Evolutionary conservation across 192 early-diverging fungal genomes (phyloP).

Genomic region (Coemansia sp.): DNA sequence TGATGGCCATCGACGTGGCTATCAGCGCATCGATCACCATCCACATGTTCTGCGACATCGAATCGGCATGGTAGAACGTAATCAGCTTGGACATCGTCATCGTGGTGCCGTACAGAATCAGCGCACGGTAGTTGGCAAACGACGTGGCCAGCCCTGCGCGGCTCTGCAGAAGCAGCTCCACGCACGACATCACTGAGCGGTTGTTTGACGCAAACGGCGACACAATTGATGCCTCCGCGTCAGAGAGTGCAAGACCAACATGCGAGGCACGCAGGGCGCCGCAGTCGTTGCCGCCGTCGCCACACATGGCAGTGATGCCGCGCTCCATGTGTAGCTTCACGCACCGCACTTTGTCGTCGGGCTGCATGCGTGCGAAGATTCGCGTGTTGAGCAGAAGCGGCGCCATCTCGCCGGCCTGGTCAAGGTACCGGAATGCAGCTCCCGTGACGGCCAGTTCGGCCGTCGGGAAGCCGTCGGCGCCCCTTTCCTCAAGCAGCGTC

Average conservation of each 20-base stretch:
- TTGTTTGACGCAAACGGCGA: slow-evolving; percentile 72
- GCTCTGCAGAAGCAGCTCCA: slow-evolving; percentile 51
- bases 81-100: slow-evolving; percentile 64
- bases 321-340: slow-evolving; percentile 74
- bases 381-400: slow-evolving; percentile 66
- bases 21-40: slow-evolving; percentile 70
- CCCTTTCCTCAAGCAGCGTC: slow-evolving; percentile 12
- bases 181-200: slow-evolving; percentile 68
- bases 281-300: slow-evolving; percentile 85
- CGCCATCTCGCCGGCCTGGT: slow-evolving; percentile 48
- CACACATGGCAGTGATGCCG: slow-evolving; percentile 79
- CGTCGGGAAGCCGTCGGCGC: slow-evolving; percentile 30
- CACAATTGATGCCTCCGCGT: slow-evolving; percentile 79
- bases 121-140: slow-evolving; percentile 12
- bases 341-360: slow-evolving; percentile 74
- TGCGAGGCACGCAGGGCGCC: slow-evolving; percentile 81
- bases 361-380: slow-evolving; percentile 79
- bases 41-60: slow-evolving; percentile 66
- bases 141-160: slow-evolving; percentile 18
- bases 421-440: slow-evolving; percentile 62
- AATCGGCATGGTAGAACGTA: slow-evolving; percentile 66
- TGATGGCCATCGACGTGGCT: slow-evolving; percentile 60
- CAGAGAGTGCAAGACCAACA: slow-evolving; percentile 76
- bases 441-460: slow-evolving; percentile 74
- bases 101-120: slow-evolving; percentile 66